Conservation (phyloP, 345 rosid genomes). For the Populus deltoides region DNA sequence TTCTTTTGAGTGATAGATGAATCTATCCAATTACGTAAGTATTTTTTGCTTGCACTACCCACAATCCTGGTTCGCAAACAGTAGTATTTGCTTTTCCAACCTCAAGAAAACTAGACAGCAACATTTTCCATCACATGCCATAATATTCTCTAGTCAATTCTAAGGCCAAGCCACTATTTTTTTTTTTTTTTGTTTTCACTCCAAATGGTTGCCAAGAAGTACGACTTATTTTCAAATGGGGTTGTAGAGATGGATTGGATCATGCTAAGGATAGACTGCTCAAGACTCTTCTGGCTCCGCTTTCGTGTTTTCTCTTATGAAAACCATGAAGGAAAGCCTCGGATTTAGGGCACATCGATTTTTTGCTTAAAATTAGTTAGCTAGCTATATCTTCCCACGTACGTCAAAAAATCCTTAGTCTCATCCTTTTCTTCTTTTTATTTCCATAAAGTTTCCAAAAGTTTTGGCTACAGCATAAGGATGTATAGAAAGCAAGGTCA, state of each 20-base stretch:
- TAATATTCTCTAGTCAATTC: slow-evolving; percentile 9
- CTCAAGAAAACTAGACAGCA: no score
- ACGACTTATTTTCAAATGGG: slow-evolving; percentile 21
- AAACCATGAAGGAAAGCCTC: slow-evolving; percentile 40
- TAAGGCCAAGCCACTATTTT: not conserved
- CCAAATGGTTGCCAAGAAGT: slow-evolving; percentile 20
- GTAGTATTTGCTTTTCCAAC: not conserved
- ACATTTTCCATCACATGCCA: not conserved
- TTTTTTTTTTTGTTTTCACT: not conserved
- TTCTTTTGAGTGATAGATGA: not conserved
- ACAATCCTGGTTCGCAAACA: not conserved
- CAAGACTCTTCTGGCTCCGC: slow-evolving; percentile 33
- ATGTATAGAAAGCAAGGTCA: slow-evolving; percentile 28
- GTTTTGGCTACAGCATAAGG: not conserved
- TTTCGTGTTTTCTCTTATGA: slow-evolving; percentile 39
- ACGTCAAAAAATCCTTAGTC: not conserved
- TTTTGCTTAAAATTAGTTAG: not conserved
- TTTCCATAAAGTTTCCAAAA: not conserved
- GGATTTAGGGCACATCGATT: slow-evolving; percentile 12
- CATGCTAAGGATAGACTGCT: slow-evolving; percentile 33
- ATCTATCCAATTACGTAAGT: not conserved
- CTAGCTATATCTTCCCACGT: not conserved
- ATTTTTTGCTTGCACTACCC: not conserved
- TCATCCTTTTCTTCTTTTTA: not conserved
- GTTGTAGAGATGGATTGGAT: slow-evolving; percentile 33